Conservation (phyloP, 2,329 filamentous ascomycete species). For the Leptographium procerum region DNA sequence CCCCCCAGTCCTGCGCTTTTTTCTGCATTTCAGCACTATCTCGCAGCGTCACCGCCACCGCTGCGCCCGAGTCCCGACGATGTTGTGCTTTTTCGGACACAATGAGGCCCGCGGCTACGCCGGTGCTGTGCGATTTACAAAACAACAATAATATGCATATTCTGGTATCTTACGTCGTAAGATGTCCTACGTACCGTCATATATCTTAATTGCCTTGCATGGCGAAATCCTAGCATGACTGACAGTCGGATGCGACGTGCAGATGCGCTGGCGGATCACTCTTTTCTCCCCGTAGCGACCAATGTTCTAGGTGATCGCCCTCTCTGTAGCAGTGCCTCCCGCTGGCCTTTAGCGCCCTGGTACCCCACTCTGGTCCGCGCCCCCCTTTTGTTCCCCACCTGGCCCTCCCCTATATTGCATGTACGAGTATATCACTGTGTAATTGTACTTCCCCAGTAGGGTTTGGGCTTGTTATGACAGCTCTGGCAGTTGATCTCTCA, state of each 20-base stretch:
- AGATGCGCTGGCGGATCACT: neutral
- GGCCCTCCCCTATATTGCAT: neutral
- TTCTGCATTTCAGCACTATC: too few relatives aligned
- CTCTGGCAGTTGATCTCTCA: neutral
- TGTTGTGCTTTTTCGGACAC: neutral
- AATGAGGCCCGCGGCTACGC: neutral
- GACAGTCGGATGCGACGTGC: neutral
- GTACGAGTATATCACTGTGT: neutral
- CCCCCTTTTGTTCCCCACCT: constrained; percentile 1
- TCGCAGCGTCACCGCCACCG: neutral
- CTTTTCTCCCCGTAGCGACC: neutral
- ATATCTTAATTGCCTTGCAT: too few relatives aligned
- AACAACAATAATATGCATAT: too few relatives aligned
- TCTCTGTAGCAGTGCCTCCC: neutral
- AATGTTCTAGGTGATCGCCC: neutral
- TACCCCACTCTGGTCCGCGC: neutral
- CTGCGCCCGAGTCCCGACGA: neutral
- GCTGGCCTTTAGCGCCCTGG: neutral
- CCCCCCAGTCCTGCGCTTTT: neutral
- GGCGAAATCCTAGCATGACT: neutral
- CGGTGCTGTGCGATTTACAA: neutral
- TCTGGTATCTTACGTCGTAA: too few relatives aligned
- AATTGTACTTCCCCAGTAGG: neutral
- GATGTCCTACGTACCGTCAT: too few relatives aligned
- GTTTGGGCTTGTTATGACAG: constrained; percentile 3